Base-by-base conservation (phyloP, 495 filamentous ascomycete species). In the Aspergillus carlsbadensis region DNA sequence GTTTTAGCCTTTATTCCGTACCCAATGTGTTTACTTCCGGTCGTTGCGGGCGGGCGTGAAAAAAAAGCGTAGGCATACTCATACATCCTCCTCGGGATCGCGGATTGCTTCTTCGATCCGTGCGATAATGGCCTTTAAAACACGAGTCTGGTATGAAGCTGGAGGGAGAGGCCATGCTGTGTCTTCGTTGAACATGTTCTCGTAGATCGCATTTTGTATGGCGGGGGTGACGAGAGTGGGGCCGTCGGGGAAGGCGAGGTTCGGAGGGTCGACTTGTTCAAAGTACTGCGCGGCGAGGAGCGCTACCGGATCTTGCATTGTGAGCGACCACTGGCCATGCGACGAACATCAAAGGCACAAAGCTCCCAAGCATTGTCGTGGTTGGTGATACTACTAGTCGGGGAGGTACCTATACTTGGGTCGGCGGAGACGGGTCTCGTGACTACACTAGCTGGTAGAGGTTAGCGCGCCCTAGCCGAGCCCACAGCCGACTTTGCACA, bases 81-180 rank as follows among this genome's bases (percentile, higher is more conserved):
- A 75, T 86, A 96, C 91, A 87, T 96, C 86, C 72, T 87, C 78
- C 50, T 94, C 90, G 57, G 89, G 91, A 69, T 95, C 82, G 33
- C 76, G 70, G 21, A 94, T 86, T 20, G 83, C 75, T 10, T 75
- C 69, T 69, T 95, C 89, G 33, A 95, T 83, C 24, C 71, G 80
- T 5, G 76, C 61, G 2, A 88, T 67, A 39, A 96, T 73, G 53
- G 79, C 70, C 69, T 94, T 96, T 51, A 96, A 65, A 0, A 92
- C 79, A 39, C 84, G 80, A n/a, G 87, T 65, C 48, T 81, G 82
- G 61, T 96, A 96, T 14, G 82, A 70, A 20, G 71, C 70, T 36
- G 89, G 87, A 43, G 88, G 89, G 7, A 81, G 67, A 46, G 74
- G 73, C 62, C 66, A 67, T 17, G 84, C 60, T 0, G 67, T 65